These are phyloP conservation scores for Pseudohalonectria lignicola DNA, from an alignment of 2,329 filamentous ascomycete genomes.

Conservation along the genomic window DNA sequence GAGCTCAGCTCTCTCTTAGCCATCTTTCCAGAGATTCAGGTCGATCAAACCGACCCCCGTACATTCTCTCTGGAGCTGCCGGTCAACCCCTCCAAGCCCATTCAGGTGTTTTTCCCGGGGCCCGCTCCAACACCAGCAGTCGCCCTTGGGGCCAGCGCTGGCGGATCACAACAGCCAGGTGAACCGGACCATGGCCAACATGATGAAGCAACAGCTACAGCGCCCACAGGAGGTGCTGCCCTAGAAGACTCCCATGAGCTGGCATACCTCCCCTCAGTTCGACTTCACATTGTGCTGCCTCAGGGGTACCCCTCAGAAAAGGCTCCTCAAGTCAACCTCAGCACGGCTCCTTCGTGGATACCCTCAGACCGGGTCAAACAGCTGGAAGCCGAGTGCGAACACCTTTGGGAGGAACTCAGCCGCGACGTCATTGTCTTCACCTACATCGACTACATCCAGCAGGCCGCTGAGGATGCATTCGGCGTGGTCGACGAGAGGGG, in stretches of 20 bases:
- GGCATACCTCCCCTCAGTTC: slow-evolving; percentile 46
- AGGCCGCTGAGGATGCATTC: slow-evolving; percentile 48
- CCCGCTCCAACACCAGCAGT: slow-evolving; percentile 8
- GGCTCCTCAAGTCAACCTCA: slow-evolving; percentile 39
- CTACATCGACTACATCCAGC: slow-evolving; percentile 53
- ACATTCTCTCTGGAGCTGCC: slow-evolving; percentile 46
- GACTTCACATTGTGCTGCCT: slow-evolving; percentile 42
- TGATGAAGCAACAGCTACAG: slow-evolving; percentile 8
- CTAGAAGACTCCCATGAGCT: slow-evolving; percentile 34
- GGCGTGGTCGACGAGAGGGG: slow-evolving; percentile 38
- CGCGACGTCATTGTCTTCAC: slow-evolving; percentile 47
- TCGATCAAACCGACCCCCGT: slow-evolving; percentile 29
- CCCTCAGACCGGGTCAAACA: slow-evolving; percentile 30
- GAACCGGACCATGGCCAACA: slow-evolving; percentile 5
- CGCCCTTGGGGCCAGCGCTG: too few species aligned
- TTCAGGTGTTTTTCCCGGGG: slow-evolving; percentile 47
- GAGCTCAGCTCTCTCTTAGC: slow-evolving; percentile 51
- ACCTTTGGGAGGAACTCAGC: slow-evolving; percentile 53
- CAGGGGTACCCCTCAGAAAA: slow-evolving; percentile 43
- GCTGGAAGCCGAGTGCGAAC: slow-evolving; percentile 37
- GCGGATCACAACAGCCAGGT: background rate
- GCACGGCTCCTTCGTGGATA: slow-evolving; percentile 48
- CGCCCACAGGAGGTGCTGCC: background rate
- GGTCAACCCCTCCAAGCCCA: slow-evolving; percentile 39
- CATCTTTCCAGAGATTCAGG: slow-evolving; percentile 55